Evolutionary conservation across 2,329 filamentous ascomycete genomes (phyloP).

Genomic region (Xylariaceae sp.): DNA sequence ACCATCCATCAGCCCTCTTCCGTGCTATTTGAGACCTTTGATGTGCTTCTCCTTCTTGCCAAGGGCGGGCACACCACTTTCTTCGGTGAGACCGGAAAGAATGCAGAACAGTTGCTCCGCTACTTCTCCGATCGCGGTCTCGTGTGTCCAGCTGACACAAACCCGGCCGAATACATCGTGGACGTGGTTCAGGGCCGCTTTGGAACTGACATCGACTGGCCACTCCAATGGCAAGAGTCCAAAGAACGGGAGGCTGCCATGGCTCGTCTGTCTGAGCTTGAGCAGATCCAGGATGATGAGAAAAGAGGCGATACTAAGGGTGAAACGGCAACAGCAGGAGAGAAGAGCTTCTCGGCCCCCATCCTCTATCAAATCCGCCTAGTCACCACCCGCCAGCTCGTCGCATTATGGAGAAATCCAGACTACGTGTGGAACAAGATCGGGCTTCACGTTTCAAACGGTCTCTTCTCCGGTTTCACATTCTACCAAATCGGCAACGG

Average conservation of each 20-base stretch:
- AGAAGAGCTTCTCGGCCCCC: conserved; percentile 63
- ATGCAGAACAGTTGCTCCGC: conserved; percentile 45
- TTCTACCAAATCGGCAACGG: conserved; percentile 62
- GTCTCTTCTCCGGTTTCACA: conserved; percentile 68
- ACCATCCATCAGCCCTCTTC: conserved; percentile 61
- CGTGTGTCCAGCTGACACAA: conserved; percentile 45
- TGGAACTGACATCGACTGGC: conserved; percentile 65
- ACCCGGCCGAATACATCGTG: conserved; percentile 56
- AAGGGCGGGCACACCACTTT: conserved; percentile 53
- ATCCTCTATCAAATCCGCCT: conserved; percentile 50
- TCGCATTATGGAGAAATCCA: conserved; percentile 64
- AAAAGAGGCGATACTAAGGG: conserved; percentile 36
- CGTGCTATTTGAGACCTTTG: conserved; percentile 55
- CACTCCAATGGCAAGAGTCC: conserved; percentile 57
- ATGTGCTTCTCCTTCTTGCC: conserved; percentile 53
- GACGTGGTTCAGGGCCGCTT: conserved; percentile 42
- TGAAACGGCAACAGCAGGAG: conserved; percentile 45
- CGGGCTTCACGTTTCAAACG: conserved; percentile 59
- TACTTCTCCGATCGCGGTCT: conserved; percentile 54
- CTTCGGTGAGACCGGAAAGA: conserved; percentile 51
- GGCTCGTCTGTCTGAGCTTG: conserved; percentile 48
- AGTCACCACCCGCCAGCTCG: conserved; percentile 57
- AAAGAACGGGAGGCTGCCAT: conserved; percentile 38
- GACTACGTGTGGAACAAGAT: conserved; percentile 63
- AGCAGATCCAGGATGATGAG: conserved; percentile 41